phyloP scores from a whole-genome alignment of 345 rosid species.

The Populus pruinosa region DNA sequence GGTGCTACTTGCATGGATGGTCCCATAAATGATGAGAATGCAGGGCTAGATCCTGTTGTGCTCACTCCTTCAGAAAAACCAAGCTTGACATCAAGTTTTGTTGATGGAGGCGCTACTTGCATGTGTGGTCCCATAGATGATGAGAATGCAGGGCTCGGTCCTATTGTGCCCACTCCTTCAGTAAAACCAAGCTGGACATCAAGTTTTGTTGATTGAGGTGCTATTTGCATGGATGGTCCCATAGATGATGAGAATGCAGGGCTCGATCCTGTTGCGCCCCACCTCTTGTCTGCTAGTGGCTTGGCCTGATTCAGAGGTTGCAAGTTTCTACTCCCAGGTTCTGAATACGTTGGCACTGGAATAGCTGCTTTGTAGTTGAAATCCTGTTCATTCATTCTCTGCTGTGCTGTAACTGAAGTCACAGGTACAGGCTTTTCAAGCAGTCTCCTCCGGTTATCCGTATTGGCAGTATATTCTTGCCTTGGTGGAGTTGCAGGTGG shows the following conservation, averaged over 20 bases:
- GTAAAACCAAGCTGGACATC: conserved; percentile 46
- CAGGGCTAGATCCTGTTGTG: conserved; percentile 37
- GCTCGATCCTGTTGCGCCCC: conserved; percentile 44
- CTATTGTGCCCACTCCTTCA: conserved; percentile 14
- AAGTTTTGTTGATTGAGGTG: conserved; percentile 42
- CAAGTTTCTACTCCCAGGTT: conserved; percentile 36
- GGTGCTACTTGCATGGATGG: conserved; percentile 52
- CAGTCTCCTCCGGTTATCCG: conserved; percentile 37
- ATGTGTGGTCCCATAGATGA: too few relatives aligned
- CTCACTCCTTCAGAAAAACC: too few relatives aligned
- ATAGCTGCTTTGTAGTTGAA: conserved; percentile 47
- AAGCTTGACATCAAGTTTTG: too few relatives aligned
- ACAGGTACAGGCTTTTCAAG: conserved; percentile 30
- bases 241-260: conserved; percentile 45
- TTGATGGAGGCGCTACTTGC: too few relatives aligned
- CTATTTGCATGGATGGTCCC: conserved; percentile 51
- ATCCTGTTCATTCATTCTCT: conserved; percentile 55
- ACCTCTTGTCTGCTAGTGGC: conserved; percentile 49
- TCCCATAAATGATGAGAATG: conserved; percentile 47
- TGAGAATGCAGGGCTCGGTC: too few relatives aligned
- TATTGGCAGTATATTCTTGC: conserved; percentile 58
- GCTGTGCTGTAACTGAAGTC: conserved; percentile 38
- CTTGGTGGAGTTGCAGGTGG: conserved; percentile 40
- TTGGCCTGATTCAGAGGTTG: conserved; percentile 54
- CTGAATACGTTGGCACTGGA: conserved; percentile 30